A percentile compares a stretch with the other conserved stretches of the same genome.
phyloP scores from a whole-genome alignment of 495 filamentous ascomycete species.

The Evansstolkia leycettana region DNA sequence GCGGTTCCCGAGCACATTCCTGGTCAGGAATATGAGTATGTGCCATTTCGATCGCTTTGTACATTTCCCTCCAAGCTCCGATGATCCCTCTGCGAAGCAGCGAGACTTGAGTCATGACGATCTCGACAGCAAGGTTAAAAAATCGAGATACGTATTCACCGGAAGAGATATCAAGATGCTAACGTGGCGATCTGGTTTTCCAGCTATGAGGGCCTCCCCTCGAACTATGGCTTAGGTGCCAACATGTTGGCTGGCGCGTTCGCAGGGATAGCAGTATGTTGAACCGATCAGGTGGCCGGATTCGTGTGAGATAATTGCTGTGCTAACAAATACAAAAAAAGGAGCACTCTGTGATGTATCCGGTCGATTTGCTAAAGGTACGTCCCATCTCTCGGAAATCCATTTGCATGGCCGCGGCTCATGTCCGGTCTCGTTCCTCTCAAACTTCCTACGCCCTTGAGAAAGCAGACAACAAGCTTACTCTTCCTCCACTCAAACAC shows the following conservation, averaged over 20 bases:
- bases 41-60: constrained; percentile 5
- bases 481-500: constrained; percentile 7
- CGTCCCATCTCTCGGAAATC: constrained; percentile 11
- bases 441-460: no score
- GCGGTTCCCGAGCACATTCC: constrained; percentile 25
- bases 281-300: constrained; percentile 1
- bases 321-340: constrained; percentile 15
- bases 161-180: neutral
- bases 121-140: no score
- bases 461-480: constrained; percentile 6
- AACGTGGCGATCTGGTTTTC: constrained; percentile 8
- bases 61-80: constrained; percentile 1
- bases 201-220: constrained; percentile 60
- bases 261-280: constrained; percentile 83
- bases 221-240: constrained; percentile 51
- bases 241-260: constrained; percentile 95
- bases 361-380: constrained; percentile 96
- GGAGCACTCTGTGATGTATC: constrained; percentile 97
- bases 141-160: no score
- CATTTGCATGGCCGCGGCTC: neutral
- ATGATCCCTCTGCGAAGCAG: no score
- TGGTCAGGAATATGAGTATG: constrained; percentile 35
- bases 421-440: neutral
- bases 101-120: no score
- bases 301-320: neutral